Conservation (phyloP, 2,329 filamentous ascomycete species). For the Diaporthe citri region DNA sequence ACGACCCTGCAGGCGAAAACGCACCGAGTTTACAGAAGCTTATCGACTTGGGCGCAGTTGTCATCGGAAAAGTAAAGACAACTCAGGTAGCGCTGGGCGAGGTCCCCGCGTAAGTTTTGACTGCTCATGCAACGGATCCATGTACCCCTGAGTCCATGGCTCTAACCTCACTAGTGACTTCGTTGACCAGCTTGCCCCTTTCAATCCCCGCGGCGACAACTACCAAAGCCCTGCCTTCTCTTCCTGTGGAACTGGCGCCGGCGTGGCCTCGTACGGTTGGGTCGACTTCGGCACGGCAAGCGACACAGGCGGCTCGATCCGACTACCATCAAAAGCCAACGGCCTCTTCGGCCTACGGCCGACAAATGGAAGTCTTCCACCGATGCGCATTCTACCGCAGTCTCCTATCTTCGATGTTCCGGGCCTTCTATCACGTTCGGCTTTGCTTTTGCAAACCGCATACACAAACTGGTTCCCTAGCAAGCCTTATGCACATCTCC, state of each 20-base stretch:
- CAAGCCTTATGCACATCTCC: conserved; percentile 1
- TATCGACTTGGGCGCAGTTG: conserved; percentile 10
- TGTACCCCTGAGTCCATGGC: background rate
- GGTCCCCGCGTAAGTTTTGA: background rate
- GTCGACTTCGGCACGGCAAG: conserved; percentile 11
- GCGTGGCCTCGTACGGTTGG: conserved; percentile 9
- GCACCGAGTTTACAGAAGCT: conserved; percentile 2
- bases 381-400: background rate
- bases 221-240: conserved; percentile 13
- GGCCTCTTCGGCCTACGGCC: background rate
- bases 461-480: conserved; percentile 10
- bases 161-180: background rate
- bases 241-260: conserved; percentile 4
- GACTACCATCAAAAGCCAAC: conserved; percentile 2
- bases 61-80: conserved; percentile 7
- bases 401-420: conserved; percentile 6
- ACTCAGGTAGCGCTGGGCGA: background rate
- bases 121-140: background rate
- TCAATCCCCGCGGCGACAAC: conserved; percentile 9
- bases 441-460: background rate
- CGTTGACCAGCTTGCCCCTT: conserved; percentile 3
- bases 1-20: background rate
- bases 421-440: background rate
- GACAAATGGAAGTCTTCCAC: background rate
- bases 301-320: conserved; percentile 5